Evolutionary conservation across 495 filamentous ascomycete species (phyloP).

Genomic region (Penicillium alfredii): DNA sequence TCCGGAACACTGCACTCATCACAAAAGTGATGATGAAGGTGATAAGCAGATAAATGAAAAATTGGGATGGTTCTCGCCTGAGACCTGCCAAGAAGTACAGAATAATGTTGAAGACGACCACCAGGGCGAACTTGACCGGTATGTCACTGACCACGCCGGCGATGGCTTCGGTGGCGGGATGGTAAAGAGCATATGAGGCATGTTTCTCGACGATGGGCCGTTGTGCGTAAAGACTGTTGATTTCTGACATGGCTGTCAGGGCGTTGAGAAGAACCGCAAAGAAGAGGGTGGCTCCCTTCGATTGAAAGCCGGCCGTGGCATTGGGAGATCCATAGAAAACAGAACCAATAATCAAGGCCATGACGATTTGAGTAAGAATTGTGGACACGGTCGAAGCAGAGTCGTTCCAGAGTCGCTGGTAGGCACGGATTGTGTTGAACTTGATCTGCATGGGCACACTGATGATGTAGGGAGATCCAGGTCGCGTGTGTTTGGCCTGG

Average conservation of each 20-base stretch:
- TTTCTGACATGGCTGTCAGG: constrained; percentile 47
- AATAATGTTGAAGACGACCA: constrained; percentile 43
- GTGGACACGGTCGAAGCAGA: constrained; percentile 61
- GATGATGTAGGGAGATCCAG: constrained; percentile 34
- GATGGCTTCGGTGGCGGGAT: constrained; percentile 50
- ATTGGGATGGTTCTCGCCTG: constrained; percentile 32
- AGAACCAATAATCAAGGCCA: constrained; percentile 73
- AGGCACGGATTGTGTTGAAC: constrained; percentile 41
- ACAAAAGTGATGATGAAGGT: constrained; percentile 45
- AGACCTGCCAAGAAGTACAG: constrained; percentile 52
- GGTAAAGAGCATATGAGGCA: constrained; percentile 52
- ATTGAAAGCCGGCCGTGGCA: constrained; percentile 60
- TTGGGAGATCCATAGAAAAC: constrained; percentile 70
- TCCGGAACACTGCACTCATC: constrained; percentile 46
- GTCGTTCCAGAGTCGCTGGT: constrained; percentile 58
- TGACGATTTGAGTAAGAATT: constrained; percentile 63
- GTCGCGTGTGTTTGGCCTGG: constrained; percentile 30
- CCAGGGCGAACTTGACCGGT: constrained; percentile 41
- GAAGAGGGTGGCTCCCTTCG: constrained; percentile 73
- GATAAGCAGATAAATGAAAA: constrained; percentile 55
- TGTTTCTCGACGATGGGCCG: constrained; percentile 59
- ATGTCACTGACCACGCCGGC: constrained; percentile 51
- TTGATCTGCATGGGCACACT: constrained; percentile 37
- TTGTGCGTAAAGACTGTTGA: constrained; percentile 49
- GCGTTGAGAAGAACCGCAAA: constrained; percentile 68